A percentile compares a stretch with the other conserved stretches of the same genome.
phyloP scores from a whole-genome alignment of 768 basidiomycete genomes.

The Pisolithus marmoratus region DNA sequence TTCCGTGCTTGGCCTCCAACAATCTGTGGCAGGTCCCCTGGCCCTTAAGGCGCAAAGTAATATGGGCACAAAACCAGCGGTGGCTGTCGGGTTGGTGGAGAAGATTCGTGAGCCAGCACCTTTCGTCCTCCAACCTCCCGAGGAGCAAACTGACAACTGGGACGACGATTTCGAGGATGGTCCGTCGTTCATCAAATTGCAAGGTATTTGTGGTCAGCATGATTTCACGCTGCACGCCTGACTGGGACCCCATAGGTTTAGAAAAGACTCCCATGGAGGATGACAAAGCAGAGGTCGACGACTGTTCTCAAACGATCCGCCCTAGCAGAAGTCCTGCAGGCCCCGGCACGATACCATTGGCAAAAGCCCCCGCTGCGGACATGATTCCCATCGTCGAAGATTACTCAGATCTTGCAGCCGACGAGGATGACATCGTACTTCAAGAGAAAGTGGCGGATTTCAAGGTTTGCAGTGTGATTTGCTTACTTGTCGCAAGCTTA shows the following conservation, averaged over 20 bases:
- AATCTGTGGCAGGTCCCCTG: conserved; percentile 29
- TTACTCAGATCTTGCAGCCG: conserved; percentile 82
- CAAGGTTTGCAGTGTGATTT: conserved; percentile 44
- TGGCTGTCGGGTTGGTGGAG: conserved; percentile 29
- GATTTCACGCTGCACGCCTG: background rate
- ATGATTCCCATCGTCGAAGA: conserved; percentile 79
- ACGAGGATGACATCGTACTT: conserved; percentile 66
- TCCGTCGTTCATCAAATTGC: conserved; percentile 81
- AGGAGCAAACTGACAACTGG: conserved; percentile 94
- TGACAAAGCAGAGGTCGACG: conserved; percentile 52
- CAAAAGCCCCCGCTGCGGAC: conserved; percentile 55
- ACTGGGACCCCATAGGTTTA: conserved; percentile 38
- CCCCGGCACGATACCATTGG: conserved; percentile 45
- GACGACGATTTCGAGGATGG: conserved; percentile 97
- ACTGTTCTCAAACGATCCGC: conserved; percentile 76
- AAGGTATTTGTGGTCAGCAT: conserved; percentile 32
- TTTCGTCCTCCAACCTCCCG: conserved; percentile 64
- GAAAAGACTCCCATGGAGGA: conserved; percentile 57
- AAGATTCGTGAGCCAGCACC: conserved; percentile 50
- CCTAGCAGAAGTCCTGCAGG: conserved; percentile 65
- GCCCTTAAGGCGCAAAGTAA: conserved; percentile 16
- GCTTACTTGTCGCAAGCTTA: background rate
- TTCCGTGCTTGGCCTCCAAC: conserved; percentile 30
- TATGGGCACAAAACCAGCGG: conserved; percentile 14
- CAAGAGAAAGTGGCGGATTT: conserved; percentile 81